Evolutionary conservation across 2,329 filamentous ascomycete genomes (phyloP), one percentile per base, ranked within the genome.

Genomic region (Botrytis elliptica): DNA sequence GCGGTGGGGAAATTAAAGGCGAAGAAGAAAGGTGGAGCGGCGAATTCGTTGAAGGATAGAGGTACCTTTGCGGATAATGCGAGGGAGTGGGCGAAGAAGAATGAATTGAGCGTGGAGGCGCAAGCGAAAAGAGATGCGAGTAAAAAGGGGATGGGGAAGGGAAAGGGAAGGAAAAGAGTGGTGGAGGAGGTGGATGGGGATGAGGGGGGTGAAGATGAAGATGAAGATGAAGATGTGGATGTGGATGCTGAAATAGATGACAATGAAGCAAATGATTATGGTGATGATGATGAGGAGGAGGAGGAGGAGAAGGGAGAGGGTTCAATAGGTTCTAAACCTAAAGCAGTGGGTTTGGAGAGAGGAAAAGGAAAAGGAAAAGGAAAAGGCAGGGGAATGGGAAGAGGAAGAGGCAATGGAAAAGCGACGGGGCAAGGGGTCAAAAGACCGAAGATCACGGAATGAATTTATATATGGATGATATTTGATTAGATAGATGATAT

Each of bases 1-100:
- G 93, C 93, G 0, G 89, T 96, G 72, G 88, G 87, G 73, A 89
- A 86, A 81, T 84, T 97, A 72, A 88, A 89, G 75, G 85, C 87
- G 42, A 87, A 88, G 75, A 82, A 79, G 69, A 75, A 72, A 6
- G 55, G 46, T 7, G 55, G 44, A 0, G n/a, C n/a, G 8, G n/a
- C 52, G 4, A 60, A 42, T 52, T 42, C 57, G 38, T 62, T n/a
- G 63, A 71, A 3, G 73, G 67, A 36, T 70, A 63, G 44, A 25
- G 70, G 60, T 2, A 81, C 80, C 1, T 80, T 81, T 75, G 79
- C 76, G 1, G 80, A 82, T 70, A 73, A 79, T 60, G 80, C 79
- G n/a, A 75, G 67, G 57, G 77, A 79, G 69, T 81, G 80, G 79
- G 80, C 76, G 29, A 78, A 76, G 75, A 80, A 78, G 71, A 79